Percentiles rank a stretch among this genome's conserved stretches.
phyloP scores from a whole-genome alignment of 1,284 basidiomycete genomes.

The Cerrena zonata region DNA sequence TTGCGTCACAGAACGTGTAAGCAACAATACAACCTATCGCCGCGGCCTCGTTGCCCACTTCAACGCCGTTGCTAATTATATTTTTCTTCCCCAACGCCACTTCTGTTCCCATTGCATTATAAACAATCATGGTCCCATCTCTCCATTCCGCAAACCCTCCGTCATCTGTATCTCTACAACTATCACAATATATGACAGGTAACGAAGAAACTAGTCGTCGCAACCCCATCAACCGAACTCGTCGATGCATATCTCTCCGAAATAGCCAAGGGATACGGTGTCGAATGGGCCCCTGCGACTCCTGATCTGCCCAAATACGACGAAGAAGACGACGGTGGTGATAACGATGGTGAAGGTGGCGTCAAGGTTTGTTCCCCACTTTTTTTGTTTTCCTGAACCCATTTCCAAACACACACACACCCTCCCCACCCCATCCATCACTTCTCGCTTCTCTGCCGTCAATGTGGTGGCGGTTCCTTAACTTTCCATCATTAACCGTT shows the following conservation, averaged over 20 bases:
- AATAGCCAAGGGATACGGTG: slow-evolving; percentile 81
- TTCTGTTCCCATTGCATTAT: neutral
- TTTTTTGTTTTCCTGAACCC: neutral
- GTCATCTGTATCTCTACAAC: neutral
- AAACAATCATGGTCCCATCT: too few relatives aligned
- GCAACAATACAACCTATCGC: slow-evolving; percentile 26
- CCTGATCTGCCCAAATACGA: slow-evolving; percentile 12
- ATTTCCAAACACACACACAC: neutral
- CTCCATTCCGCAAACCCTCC: neutral
- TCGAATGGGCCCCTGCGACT: slow-evolving; percentile 57
- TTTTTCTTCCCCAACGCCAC: neutral
- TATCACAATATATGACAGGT: slow-evolving; percentile 40
- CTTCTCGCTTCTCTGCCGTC: slow-evolving; percentile 3
- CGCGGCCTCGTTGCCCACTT: slow-evolving; percentile 10
- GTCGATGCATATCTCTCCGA: slow-evolving; percentile 85
- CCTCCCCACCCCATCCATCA: neutral
- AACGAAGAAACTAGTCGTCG: slow-evolving; percentile 62
- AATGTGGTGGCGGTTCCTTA: too few relatives aligned
- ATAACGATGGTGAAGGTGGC: slow-evolving; percentile 27
- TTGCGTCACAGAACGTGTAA: slow-evolving; percentile 76
- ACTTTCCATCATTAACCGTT: neutral
- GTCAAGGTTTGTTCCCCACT: slow-evolving; percentile 34
- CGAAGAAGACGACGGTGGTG: slow-evolving; percentile 11
- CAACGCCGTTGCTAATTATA: neutral
- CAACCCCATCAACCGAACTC: slow-evolving; percentile 66